phyloP scores from a whole-genome alignment of 768 basidiomycete species.

The Suillus tomentosus region DNA sequence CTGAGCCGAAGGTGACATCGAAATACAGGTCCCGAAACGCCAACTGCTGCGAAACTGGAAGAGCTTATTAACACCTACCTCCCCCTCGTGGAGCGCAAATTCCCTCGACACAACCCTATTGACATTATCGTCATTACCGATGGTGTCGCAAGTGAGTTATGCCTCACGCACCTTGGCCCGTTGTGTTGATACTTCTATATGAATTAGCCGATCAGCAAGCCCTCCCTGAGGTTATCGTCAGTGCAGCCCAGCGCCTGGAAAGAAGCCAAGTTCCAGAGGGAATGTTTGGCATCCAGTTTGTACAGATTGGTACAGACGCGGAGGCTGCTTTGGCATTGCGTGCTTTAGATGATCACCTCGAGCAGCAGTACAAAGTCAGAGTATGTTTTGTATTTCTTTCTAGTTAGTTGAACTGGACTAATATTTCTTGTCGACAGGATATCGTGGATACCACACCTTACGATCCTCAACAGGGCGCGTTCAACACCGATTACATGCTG shows the following conservation, averaged over 20 bases:
- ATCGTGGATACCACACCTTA: slow-evolving; percentile 44
- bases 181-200: not conserved
- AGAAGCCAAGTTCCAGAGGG: slow-evolving; percentile 27
- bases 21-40: slow-evolving; percentile 25
- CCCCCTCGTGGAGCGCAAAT: slow-evolving; percentile 19
- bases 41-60: slow-evolving; percentile 32
- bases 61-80: slow-evolving; percentile 35
- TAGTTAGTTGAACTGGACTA: not conserved
- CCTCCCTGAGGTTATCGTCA: slow-evolving; percentile 24
- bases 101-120: slow-evolving; percentile 21
- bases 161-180: not conserved
- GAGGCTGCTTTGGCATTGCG: slow-evolving; percentile 36
- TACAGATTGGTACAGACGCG: slow-evolving; percentile 37
- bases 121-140: slow-evolving; percentile 31
- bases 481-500: slow-evolving; percentile 14
- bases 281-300: slow-evolving; percentile 40
- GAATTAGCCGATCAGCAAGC: slow-evolving; percentile 19
- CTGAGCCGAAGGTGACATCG: slow-evolving; percentile 2
- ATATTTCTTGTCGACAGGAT: slow-evolving; percentile 25
- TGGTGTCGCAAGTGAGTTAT: slow-evolving; percentile 34
- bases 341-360: slow-evolving; percentile 34
- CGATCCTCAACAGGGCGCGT: slow-evolving; percentile 11
- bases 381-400: slow-evolving; percentile 5
- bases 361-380: slow-evolving; percentile 7
- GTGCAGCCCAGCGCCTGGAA: slow-evolving; percentile 33